Conservation (phyloP, 2,329 filamentous ascomycete species). For the Colletotrichum sp. region DNA sequence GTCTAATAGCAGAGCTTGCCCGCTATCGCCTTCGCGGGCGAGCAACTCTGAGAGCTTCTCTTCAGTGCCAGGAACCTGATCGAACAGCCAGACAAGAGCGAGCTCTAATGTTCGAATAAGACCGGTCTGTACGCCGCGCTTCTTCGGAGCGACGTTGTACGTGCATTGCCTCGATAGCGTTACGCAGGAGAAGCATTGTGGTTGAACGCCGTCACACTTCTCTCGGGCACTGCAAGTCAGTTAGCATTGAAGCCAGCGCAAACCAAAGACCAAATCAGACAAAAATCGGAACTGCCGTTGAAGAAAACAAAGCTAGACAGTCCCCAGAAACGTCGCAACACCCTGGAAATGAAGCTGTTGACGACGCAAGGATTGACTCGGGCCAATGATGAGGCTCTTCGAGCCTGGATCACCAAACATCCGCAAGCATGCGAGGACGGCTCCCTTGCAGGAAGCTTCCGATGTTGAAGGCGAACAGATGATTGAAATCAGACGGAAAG, state of each 20-base stretch:
- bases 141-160: conserved; percentile 76
- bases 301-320: neutral
- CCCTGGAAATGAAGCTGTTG: neutral
- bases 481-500: neutral
- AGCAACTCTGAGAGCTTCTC: conserved; percentile 60
- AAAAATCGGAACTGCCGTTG: neutral
- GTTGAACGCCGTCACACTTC: conserved; percentile 74
- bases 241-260: neutral
- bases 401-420: neutral
- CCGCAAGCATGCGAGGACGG: neutral
- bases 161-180: conserved; percentile 69
- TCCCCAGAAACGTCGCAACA: neutral
- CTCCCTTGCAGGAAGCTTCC: neutral
- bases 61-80: conserved; percentile 65
- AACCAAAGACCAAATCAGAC: neutral
- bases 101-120: conserved; percentile 78
- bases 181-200: conserved; percentile 70
- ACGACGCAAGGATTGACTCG: neutral
- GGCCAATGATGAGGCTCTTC: neutral
- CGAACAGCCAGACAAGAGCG: conserved; percentile 70
- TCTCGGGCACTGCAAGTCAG: conserved; percentile 57
- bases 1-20: conserved; percentile 50
- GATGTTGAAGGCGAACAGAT: neutral
- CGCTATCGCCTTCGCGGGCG: conserved; percentile 45
- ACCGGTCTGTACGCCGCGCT: conserved; percentile 79